Evolutionary conservation across 148 eudicot genomes (phyloP).

Genomic region (Mesembryanthemum crystallinum): DNA sequence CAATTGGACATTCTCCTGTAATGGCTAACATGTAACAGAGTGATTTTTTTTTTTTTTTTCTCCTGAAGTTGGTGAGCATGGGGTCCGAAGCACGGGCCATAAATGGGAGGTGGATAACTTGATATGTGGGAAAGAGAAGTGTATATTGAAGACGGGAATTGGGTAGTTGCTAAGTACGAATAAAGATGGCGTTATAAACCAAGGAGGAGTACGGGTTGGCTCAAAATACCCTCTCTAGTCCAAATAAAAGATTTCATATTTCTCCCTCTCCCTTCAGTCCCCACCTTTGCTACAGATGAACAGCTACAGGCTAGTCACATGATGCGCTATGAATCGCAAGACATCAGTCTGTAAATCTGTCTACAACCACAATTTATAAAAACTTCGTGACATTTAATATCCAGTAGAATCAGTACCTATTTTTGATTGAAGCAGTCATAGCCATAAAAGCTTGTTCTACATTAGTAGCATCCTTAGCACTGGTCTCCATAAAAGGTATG

Average conservation of each 20-base stretch:
- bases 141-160: background rate
- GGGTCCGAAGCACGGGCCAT: background rate
- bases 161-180: background rate
- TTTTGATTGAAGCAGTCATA: constrained; percentile 67
- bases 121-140: background rate
- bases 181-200: background rate
- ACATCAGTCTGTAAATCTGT: background rate
- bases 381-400: too few relatives aligned
- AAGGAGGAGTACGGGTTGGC: background rate
- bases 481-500: constrained; percentile 77
- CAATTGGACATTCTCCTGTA: background rate
- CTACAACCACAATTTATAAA: background rate
- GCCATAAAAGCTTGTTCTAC: constrained; percentile 88
- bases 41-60: too few relatives aligned
- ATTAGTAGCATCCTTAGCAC: constrained; percentile 71
- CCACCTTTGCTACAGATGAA: too few relatives aligned
- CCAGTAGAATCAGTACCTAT: constrained; percentile 56
- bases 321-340: background rate
- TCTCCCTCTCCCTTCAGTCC: background rate
- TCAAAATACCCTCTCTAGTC: background rate
- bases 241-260: background rate
- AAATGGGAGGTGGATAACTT: background rate
- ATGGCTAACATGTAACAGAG: background rate
- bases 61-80: background rate
- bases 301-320: background rate